These are phyloP conservation scores for Myriosclerotinia curreyana DNA, from an alignment of 2,329 filamentous ascomycete genomes.

Conservation along the genomic window DNA sequence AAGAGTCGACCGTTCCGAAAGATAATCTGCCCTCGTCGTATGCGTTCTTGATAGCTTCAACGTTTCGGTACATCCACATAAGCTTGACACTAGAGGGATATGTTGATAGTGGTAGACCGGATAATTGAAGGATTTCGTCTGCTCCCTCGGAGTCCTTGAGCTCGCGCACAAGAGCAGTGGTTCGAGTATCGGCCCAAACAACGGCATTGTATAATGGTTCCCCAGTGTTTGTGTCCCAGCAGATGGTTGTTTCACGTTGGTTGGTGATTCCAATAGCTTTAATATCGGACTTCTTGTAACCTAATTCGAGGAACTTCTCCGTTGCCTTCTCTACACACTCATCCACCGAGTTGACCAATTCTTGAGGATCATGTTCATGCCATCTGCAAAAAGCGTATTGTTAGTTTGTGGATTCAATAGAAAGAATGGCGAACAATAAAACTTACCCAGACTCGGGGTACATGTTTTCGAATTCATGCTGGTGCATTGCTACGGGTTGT, in stretches of 20 bases:
- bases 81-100: constrained; percentile 79
- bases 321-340: constrained; percentile 73
- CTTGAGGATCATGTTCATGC: constrained; percentile 80
- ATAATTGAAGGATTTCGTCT: constrained; percentile 63
- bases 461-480: constrained; percentile 81
- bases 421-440: constrained; percentile 2
- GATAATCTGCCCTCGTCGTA: constrained; percentile 70
- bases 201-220: constrained; percentile 78
- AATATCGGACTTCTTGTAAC: constrained; percentile 66
- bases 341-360: constrained; percentile 69
- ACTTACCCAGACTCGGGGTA: constrained; percentile 82
- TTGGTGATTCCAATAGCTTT: constrained; percentile 68
- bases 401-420: constrained; percentile 22
- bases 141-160: constrained; percentile 65
- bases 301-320: constrained; percentile 63
- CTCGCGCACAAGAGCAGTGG: constrained; percentile 67
- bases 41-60: constrained; percentile 62
- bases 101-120: constrained; percentile 75
- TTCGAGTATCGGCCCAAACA: constrained; percentile 82
- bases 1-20: constrained; percentile 79
- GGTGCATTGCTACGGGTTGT: constrained; percentile 75
- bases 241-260: constrained; percentile 69
- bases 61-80: constrained; percentile 71
- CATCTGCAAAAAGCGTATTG: constrained; percentile 52
- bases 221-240: constrained; percentile 76